Evolutionary conservation across 106 monocot species (phyloP), one percentile per base, ranked within the genome.

Genomic region (Amphibolis antarctica): DNA sequence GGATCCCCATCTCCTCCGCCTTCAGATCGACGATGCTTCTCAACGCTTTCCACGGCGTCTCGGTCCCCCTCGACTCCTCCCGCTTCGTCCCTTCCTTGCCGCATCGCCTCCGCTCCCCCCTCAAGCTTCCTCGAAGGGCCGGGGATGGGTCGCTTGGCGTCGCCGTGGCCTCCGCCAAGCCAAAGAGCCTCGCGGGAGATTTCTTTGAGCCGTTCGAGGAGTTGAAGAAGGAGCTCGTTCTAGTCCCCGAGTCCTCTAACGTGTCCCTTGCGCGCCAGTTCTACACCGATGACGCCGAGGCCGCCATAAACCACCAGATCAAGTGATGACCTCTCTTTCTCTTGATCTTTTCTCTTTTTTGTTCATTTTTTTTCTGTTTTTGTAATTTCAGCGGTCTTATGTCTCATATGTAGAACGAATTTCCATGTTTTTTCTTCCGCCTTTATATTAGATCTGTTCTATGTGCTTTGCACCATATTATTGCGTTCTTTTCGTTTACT

Each of bases 271-370:
- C 93, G 0, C 60, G 85, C 5, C 85, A 88, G 55, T 78, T 83
- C 67, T 85, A 66, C 62, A 46, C 44, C 13, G 85, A 85, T 53
- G 79, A 85, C 17, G 76, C 76, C 52, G 93, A 93, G 76, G 82
- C 88, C 0, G 85, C 93, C 31, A 73, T 93, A 59, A 93, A 93
- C 64, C 79, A 79, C 27, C 93, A 93, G 83, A 93, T 93, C 73
- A 93, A 93, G 92, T 93, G 60, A 5, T 76, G 52, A 9, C 57
- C 25, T 27, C 56, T 42, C 17, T 42, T 20, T 11, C 27, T 54
- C 17, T 31, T 44, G 12, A 13, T 19, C 19, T 36, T 20, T 31
- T 36, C 5, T 10, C 36, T 61, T 15, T 1, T 43, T 13, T 43
- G 9, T 61, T 42, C 19, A 11, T 17, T 22, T 61, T 0, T 42